Evolutionary conservation across 2,329 filamentous ascomycete species (phyloP), one percentile per base, ranked within the genome.

Genomic region (Raffaelea ambrosiae): DNA sequence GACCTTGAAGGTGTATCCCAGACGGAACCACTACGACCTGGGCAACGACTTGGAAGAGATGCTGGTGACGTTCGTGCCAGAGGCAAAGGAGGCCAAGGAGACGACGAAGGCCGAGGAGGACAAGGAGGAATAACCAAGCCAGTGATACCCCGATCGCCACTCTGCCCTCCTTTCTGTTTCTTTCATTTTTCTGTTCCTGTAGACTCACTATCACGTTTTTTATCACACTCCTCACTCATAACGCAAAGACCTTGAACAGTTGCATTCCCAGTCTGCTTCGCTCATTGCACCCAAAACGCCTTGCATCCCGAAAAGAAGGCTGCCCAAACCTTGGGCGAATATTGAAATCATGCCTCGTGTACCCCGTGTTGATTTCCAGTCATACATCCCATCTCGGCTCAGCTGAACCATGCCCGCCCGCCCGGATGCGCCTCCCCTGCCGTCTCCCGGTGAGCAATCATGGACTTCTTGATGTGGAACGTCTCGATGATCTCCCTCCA

Each of bases 401-500:
- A 53, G 2, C 43, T 49, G 21, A 47, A 55, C 53, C 53, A 55
- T 9, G 53, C 41, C 9, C 45, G 46, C 3, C 51, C 51, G 22
- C 46, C 42, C 2, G 53, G 53, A 18, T 55, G 53, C 20, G 44
- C 20, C 14, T 46, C 69, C 62, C 26, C 40, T 2, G 41, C 63
- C 64, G 7, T 64, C 64, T 48, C 77, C 16, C 93, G 79, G 63
- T 95, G 86, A n/a, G 83, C 77, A 53, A 98, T 97, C 65, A 96
- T 83, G 1, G 86, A 74, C 54, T 88, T 73, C n/a, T 69, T 76
- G 54, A 97, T 88, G 22, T 84, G 70, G 58, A 90, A 94, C 0
- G 79, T 79, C 10, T 85, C 65, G 43, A 95, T 83, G 40, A 96
- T 73, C 19, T 86, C 77, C 55, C 79, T 71, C 91, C 91, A 98